phyloP scores from a whole-genome alignment of 1,284 basidiomycete species.

The Microstroma glucosiphilum region DNA sequence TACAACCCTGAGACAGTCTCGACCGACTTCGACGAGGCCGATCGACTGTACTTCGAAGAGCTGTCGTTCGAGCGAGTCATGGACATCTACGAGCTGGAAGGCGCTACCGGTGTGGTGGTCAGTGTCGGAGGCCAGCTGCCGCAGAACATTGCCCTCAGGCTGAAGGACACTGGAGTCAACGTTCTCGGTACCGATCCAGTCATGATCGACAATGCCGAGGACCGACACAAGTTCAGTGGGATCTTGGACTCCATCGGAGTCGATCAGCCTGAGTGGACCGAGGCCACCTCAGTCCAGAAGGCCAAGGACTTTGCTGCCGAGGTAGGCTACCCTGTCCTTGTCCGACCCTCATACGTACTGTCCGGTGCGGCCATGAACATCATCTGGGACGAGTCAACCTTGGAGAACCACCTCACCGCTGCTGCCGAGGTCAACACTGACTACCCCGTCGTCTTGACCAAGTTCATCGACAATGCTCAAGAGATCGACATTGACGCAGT shows the following conservation, averaged over 20 bases:
- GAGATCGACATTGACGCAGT: slow-evolving; percentile 98
- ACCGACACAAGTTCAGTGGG: slow-evolving; percentile 97
- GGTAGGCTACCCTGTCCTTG: slow-evolving; percentile 58
- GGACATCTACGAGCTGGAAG: slow-evolving; percentile 98
- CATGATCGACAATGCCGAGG: slow-evolving; percentile 94
- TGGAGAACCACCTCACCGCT: slow-evolving; percentile 87
- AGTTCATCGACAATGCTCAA: slow-evolving; percentile 96
- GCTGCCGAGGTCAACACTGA: slow-evolving; percentile 92
- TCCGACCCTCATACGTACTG: slow-evolving; percentile 71
- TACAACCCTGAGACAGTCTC: slow-evolving; percentile 99
- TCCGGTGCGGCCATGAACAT: slow-evolving; percentile 99
- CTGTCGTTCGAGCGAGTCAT: slow-evolving; percentile 95
- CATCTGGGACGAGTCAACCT: slow-evolving; percentile 79
- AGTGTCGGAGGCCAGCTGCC: slow-evolving; percentile 76
- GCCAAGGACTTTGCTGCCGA: slow-evolving; percentile 85
- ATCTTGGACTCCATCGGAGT: slow-evolving; percentile 90
- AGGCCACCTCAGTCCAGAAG: slow-evolving; percentile 78
- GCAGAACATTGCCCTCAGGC: slow-evolving; percentile 96
- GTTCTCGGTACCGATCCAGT: slow-evolving; percentile 93
- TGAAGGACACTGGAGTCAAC: slow-evolving; percentile 76
- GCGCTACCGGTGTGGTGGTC: slow-evolving; percentile 85
- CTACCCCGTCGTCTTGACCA: slow-evolving; percentile 95
- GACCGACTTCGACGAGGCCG: slow-evolving; percentile 98
- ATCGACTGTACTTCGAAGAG: slow-evolving; percentile 97
- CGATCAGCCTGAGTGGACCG: slow-evolving; percentile 94